Base-by-base conservation (phyloP, 139 green algal genomes). In the Coelastrella sp. region DNA sequence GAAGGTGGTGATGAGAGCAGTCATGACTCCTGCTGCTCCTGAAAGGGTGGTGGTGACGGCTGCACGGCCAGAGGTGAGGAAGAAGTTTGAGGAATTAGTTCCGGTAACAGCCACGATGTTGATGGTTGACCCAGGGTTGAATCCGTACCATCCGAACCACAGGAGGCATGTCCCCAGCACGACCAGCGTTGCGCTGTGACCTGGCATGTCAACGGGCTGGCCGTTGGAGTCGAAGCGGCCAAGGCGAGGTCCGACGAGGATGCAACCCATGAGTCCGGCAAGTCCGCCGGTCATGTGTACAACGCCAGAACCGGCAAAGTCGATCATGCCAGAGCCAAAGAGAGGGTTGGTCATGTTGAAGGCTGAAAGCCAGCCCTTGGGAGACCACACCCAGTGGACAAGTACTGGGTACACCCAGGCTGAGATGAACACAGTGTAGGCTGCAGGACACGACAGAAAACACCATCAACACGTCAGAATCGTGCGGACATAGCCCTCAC, bases 131-230 rank as follows among this genome's bases (percentile, higher is more conserved):
- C 95, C 97, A 11, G 95, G 94, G 93, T 98, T 98, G 92, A 98
- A 98, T 10, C 96, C 97, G 78, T 98, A 98, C 96, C 97, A 99
- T 80, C 97, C 97, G 87, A 99, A 98, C 97, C 97, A 99, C 66
- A 99, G 94, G 66, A 99, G 93, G 73, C 95, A 93, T 14, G 95
- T 96, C 23, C 95, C 94, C 14, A 96, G 92, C 90, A 95, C 93
- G 13, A 95, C 90, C 4, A 96, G 90, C 7, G 91, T 93, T 10
- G 93, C 92, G 0, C 94, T 94, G 83, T 98, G 95, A 32, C 92
- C 92, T 47, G 93, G 92, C 94, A 96, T 96, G 89, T 96, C 92
- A 19, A 96, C 92, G 8, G 94, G 94, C 71, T 94, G 86, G 73
- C 98, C 98, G 74, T 98, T 94, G 75, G 94, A 92, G 89, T 97